A percentile compares a stretch with the other conserved stretches of the same genome.
phyloP scores from a whole-genome alignment of 768 basidiomycete genomes.

The Thelephora ganbajun region DNA sequence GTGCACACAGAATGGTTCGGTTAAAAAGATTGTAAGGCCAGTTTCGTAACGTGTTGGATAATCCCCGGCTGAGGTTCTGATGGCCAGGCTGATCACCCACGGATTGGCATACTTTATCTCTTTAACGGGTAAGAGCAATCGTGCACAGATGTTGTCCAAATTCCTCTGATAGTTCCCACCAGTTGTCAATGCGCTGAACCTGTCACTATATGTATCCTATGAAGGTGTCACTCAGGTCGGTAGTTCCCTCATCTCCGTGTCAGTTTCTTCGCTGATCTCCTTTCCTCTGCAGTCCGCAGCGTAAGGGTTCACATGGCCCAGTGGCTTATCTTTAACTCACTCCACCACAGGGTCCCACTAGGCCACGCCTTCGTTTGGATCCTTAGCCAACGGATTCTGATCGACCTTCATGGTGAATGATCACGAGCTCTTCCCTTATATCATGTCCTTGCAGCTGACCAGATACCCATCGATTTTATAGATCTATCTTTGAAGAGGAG shows the following conservation, averaged over 20 bases:
- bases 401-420: constrained; percentile 17
- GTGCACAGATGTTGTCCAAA: not conserved
- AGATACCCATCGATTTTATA: too few species aligned
- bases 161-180: not conserved
- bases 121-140: constrained; percentile 25
- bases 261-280: not conserved
- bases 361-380: constrained; percentile 22
- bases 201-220: constrained; percentile 13
- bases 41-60: not conserved
- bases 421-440: too few species aligned
- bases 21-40: constrained; percentile 13
- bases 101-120: constrained; percentile 49
- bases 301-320: constrained; percentile 5
- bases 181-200: constrained; percentile 15
- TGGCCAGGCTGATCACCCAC: constrained; percentile 47
- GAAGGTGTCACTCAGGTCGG: constrained; percentile 12
- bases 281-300: constrained; percentile 9
- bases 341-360: constrained; percentile 13
- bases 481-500: too few species aligned
- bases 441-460: too few species aligned
- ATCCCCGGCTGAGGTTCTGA: not conserved
- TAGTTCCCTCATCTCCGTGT: not conserved
- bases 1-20: constrained; percentile 9
- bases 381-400: constrained; percentile 22
- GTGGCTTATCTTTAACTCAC: not conserved